phyloP scores from a whole-genome alignment of 805 yeast species.

The Novakomyces olei region DNA sequence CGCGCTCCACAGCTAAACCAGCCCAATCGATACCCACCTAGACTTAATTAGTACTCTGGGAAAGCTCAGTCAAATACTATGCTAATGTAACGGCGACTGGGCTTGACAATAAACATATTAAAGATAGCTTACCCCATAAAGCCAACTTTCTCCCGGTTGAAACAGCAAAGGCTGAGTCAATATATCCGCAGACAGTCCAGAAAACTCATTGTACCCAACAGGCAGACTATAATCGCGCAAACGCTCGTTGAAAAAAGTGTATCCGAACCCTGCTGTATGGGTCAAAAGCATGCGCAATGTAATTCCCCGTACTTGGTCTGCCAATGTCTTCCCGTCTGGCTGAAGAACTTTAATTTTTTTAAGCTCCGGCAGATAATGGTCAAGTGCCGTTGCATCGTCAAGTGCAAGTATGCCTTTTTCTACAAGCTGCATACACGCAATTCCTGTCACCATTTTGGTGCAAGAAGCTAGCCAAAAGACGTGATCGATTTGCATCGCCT shows the following conservation, averaged over 20 bases:
- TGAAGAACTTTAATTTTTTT: constrained; percentile 12
- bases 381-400: constrained; percentile 17
- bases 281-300: constrained; percentile 18
- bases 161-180: too few species aligned
- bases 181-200: too few species aligned
- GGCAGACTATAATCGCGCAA: too few species aligned
- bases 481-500: constrained; percentile 12
- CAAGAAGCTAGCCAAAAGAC: constrained; percentile 16
- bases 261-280: constrained; percentile 13
- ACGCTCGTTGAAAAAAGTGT: too few species aligned
- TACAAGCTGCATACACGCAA: constrained; percentile 14
- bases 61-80: too few species aligned
- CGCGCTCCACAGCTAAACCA: constrained; percentile 16
- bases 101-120: neutral
- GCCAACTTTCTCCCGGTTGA: constrained; percentile 21
- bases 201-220: too few species aligned
- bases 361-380: constrained; percentile 16
- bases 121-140: too few species aligned
- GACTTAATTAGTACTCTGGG: too few species aligned
- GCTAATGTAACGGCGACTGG: constrained; percentile 5
- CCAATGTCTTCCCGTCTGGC: constrained; percentile 11
- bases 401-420: constrained; percentile 16
- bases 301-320: constrained; percentile 14
- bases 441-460: constrained; percentile 13
- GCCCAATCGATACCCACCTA: constrained; percentile 20